A percentile compares a stretch with the other conserved stretches of the same genome.
Conservation (phyloP, 768 basidiomycete genomes). For the Russula brevipes region DNA sequence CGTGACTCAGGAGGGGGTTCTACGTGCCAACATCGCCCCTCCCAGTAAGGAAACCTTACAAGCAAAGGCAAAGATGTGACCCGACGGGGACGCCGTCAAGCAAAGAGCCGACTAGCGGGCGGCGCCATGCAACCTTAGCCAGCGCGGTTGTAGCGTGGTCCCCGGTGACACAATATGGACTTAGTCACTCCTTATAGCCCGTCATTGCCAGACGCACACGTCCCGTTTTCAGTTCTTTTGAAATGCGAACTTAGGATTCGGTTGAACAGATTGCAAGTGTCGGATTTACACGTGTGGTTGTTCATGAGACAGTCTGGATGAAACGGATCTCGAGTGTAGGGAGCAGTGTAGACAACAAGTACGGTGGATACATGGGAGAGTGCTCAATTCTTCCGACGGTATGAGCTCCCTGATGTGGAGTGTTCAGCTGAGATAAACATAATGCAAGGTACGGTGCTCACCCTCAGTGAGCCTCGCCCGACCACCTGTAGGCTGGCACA, state of each 20-base stretch:
- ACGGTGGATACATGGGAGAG: conserved; percentile 24
- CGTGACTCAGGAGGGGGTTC: conserved; percentile 22
- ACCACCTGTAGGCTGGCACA: conserved; percentile 98
- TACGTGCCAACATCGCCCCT: conserved; percentile 17
- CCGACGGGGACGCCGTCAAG: neutral
- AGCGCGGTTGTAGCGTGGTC: neutral
- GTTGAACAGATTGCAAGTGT: neutral
- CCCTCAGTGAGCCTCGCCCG: conserved; percentile 97
- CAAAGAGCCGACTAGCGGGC: neutral
- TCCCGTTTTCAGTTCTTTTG: neutral
- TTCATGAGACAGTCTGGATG: conserved; percentile 48
- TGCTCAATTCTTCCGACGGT: conserved; percentile 88
- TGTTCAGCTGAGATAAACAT: conserved; percentile 14
- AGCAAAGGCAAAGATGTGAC: conserved; percentile 21
- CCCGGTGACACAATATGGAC: neutral
- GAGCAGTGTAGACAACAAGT: conserved; percentile 26
- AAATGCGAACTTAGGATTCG: neutral
- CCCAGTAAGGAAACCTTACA: neutral
- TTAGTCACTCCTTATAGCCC: neutral
- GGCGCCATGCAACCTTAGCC: neutral
- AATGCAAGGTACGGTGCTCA: conserved; percentile 37
- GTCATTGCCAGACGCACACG: neutral
- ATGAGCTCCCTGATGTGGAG: conserved; percentile 73
- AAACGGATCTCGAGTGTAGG: conserved; percentile 40
- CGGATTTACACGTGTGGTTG: neutral